phyloP scores from a whole-genome alignment of 2,329 filamentous ascomycete genomes.

The Phaeosphaeria sp. region DNA sequence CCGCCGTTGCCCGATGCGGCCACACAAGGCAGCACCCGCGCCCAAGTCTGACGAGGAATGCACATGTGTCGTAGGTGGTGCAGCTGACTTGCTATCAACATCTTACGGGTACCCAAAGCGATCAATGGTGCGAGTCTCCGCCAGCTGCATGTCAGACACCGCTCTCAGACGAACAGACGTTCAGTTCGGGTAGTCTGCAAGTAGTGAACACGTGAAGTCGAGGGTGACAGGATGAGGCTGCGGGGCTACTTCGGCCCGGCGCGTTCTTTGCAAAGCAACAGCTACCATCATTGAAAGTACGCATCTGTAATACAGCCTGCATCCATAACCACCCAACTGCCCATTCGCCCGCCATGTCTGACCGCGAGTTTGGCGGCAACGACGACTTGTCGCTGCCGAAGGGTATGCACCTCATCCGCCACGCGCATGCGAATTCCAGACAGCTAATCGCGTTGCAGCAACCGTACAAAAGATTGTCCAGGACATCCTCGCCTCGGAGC shows the following conservation, averaged over 20 bases:
- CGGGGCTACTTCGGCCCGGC: neutral
- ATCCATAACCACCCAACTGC: constrained; percentile 9
- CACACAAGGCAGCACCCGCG: neutral
- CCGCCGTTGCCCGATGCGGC: constrained; percentile 16
- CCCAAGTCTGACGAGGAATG: neutral
- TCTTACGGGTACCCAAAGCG: neutral
- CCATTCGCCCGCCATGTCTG: constrained; percentile 45
- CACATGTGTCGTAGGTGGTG: constrained; percentile 7
- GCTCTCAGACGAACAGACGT: constrained; percentile 8
- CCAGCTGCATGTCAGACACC: constrained; percentile 1
- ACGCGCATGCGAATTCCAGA: neutral
- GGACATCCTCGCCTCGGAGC: constrained; percentile 82
- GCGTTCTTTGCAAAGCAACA: neutral
- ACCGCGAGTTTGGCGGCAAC: constrained; percentile 53
- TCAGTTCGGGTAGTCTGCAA: too few species aligned
- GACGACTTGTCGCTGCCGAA: constrained; percentile 52
- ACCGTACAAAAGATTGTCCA: constrained; percentile 85
- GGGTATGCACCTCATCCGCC: constrained; percentile 28
- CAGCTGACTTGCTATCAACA: neutral
- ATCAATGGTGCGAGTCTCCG: neutral
- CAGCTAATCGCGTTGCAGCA: constrained; percentile 52
- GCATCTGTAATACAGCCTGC: constrained; percentile 8
- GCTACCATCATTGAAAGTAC: constrained; percentile 3
- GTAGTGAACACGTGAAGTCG: neutral
- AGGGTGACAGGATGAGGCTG: neutral